Evolutionary conservation across 768 basidiomycete species (phyloP).

Genomic region (Lactarius hengduanensis): DNA sequence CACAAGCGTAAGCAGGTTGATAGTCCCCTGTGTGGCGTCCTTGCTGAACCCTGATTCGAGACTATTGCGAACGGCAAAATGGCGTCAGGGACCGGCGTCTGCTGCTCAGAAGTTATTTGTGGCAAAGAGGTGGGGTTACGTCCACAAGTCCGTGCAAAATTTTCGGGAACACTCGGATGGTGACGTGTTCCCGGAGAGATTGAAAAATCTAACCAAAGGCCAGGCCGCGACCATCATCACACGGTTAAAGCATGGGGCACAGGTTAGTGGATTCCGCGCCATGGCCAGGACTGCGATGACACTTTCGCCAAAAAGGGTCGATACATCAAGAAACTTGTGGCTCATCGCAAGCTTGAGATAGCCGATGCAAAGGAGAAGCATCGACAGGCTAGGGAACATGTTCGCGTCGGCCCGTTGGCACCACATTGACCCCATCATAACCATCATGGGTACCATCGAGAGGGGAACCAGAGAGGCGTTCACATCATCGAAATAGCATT

Average conservation of each 20-base stretch:
- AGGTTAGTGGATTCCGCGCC: conserved; percentile 41
- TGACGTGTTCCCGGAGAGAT: conserved; percentile 33
- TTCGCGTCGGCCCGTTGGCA: conserved; percentile 57
- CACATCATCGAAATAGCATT: neutral
- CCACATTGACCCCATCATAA: conserved; percentile 21
- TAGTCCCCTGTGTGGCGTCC: conserved; percentile 11
- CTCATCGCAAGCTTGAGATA: conserved; percentile 38
- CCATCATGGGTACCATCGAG: neutral
- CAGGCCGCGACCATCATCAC: conserved; percentile 78
- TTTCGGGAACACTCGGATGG: conserved; percentile 30
- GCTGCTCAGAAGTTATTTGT: conserved; percentile 58
- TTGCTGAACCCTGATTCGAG: conserved; percentile 36
- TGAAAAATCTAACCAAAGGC: conserved; percentile 64
- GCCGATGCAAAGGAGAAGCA: conserved; percentile 46
- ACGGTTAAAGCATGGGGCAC: conserved; percentile 72
- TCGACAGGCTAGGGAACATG: conserved; percentile 52
- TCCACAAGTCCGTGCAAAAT: conserved; percentile 30
- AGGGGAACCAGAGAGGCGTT: neutral
- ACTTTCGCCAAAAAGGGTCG: conserved; percentile 43
- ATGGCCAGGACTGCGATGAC: neutral
- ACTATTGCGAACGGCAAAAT: conserved; percentile 59
- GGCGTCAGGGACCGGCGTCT: conserved; percentile 64
- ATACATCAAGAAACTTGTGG: conserved; percentile 52
- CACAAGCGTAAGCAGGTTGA: conserved; percentile 47
- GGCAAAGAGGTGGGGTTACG: conserved; percentile 47